A percentile compares a stretch with the other conserved stretches of the same genome.
phyloP scores from a whole-genome alignment of 495 filamentous ascomycete species.

The Aeminium ludgeri region DNA sequence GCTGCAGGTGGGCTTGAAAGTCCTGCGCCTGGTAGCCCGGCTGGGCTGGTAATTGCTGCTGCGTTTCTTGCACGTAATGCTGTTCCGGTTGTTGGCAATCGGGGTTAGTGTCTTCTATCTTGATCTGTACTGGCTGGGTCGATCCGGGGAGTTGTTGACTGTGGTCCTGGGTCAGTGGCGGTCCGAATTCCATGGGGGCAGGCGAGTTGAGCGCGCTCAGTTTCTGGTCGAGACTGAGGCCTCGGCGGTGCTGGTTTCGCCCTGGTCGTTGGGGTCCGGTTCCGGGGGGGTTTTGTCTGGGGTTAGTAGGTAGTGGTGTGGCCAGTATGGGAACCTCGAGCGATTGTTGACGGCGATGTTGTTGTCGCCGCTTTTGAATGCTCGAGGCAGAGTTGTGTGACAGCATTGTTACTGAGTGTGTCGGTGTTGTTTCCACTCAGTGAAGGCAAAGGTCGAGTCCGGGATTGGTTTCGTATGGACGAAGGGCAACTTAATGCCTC shows the following conservation, averaged over 20 bases:
- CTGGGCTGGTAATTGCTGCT: constrained; percentile 48
- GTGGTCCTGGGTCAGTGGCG: constrained; percentile 23
- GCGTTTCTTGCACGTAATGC: constrained; percentile 53
- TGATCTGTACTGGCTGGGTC: constrained; percentile 28
- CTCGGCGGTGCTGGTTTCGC: constrained; percentile 49
- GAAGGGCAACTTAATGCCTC: constrained; percentile 14
- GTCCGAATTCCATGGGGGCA: constrained; percentile 17
- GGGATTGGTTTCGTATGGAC: constrained; percentile 5
- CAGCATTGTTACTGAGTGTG: constrained; percentile 43
- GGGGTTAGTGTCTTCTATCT: constrained; percentile 49
- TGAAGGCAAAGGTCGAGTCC: constrained; percentile 13
- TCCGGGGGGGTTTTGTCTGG: constrained; percentile 34
- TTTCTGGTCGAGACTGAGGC: constrained; percentile 59
- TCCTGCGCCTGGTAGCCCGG: constrained; percentile 36
- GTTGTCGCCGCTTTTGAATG: constrained; percentile 51
- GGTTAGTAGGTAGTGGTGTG: constrained; percentile 37
- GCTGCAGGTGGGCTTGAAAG: constrained; percentile 20
- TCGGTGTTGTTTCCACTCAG: constrained; percentile 1
- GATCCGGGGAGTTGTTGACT: constrained; percentile 5
- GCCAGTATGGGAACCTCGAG: constrained; percentile 29
- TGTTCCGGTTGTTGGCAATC: constrained; percentile 38
- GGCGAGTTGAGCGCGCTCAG: constrained; percentile 26
- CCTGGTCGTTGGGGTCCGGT: too few species aligned
- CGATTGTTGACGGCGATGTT: constrained; percentile 77
- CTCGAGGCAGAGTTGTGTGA: constrained; percentile 50